Percentiles rank a stretch among this genome's conserved stretches.
These are phyloP conservation scores for Xylaria digitata DNA, from an alignment of 2,329 filamentous ascomycete species.

Conservation along the genomic window DNA sequence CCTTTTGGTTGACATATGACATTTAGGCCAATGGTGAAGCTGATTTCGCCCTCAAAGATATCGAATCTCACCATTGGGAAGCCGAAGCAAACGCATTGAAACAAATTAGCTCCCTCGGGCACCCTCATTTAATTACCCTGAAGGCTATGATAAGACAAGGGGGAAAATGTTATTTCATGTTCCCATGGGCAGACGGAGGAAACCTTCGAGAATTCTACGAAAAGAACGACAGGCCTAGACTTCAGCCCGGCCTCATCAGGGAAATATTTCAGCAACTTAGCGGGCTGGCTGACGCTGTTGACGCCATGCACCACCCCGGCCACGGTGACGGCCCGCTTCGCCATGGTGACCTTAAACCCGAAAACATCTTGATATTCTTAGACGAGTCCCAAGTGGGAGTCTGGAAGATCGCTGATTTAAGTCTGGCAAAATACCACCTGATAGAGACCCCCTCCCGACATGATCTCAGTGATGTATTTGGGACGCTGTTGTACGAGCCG, in stretches of 20 bases:
- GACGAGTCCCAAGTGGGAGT: not conserved
- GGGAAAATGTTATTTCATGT: constrained; percentile 11
- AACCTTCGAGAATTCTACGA: constrained; percentile 2
- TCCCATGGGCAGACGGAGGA: constrained; percentile 16
- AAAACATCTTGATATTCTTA: constrained; percentile 11
- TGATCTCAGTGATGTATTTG: not conserved
- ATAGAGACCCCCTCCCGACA: not conserved
- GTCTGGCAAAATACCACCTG: not conserved
- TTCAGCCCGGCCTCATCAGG: not conserved
- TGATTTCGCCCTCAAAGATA: not conserved
- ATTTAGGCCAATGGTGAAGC: constrained; percentile 4
- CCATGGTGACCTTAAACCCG: constrained; percentile 5
- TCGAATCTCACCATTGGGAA: too few relatives aligned
- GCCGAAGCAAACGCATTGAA: constrained; percentile 1
- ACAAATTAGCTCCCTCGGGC: not conserved
- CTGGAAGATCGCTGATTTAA: constrained; percentile 2
- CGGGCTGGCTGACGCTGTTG: not conserved
- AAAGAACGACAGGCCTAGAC: not conserved
- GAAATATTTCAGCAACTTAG: constrained; percentile 7
- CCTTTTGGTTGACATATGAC: not conserved
- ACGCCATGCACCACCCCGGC: not conserved
- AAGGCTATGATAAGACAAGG: not conserved
- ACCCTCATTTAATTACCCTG: not conserved
- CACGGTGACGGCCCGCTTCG: not conserved
- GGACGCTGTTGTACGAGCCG: constrained; percentile 9